Conservation (phyloP, 2,329 filamentous ascomycete species). For the Microdochium bolleyi region DNA sequence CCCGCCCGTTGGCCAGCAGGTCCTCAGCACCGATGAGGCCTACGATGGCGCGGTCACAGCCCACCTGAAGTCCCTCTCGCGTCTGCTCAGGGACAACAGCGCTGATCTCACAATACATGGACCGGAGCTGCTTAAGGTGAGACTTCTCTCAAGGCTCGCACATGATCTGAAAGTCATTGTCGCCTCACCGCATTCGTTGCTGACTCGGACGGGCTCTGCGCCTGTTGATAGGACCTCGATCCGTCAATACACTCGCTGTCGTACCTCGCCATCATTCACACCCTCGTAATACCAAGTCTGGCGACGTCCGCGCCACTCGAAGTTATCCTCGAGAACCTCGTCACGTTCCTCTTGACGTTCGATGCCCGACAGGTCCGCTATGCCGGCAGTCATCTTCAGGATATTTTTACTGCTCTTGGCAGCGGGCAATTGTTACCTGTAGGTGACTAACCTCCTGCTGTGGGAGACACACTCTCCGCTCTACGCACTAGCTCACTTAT, state of each 20-base stretch:
- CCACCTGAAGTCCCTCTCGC: slow-evolving; percentile 29
- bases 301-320: slow-evolving; percentile 13
- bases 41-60: slow-evolving; percentile 30
- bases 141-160: not conserved
- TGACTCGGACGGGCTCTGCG: slow-evolving; percentile 8
- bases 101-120: slow-evolving; percentile 24
- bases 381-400: slow-evolving; percentile 31
- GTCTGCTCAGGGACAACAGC: slow-evolving; percentile 24
- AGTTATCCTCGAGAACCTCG: slow-evolving; percentile 29
- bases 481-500: not conserved
- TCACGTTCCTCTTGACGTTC: slow-evolving; percentile 38
- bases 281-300: slow-evolving; percentile 23
- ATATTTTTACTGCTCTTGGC: slow-evolving; percentile 32
- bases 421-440: slow-evolving; percentile 26
- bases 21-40: slow-evolving; percentile 16
- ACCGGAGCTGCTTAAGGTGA: slow-evolving; percentile 31
- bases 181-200: not conserved
- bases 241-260: slow-evolving; percentile 42
- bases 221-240: slow-evolving; percentile 30
- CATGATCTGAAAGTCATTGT: not conserved
- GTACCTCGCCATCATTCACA: slow-evolving; percentile 38
- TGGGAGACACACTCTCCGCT: slow-evolving; percentile 20
- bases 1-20: slow-evolving; percentile 19
- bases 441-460: slow-evolving; percentile 19
- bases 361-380: slow-evolving; percentile 46